These are phyloP conservation scores for Lyophyllum semitale DNA, from an alignment of 768 basidiomycete species.

Conservation along the genomic window DNA sequence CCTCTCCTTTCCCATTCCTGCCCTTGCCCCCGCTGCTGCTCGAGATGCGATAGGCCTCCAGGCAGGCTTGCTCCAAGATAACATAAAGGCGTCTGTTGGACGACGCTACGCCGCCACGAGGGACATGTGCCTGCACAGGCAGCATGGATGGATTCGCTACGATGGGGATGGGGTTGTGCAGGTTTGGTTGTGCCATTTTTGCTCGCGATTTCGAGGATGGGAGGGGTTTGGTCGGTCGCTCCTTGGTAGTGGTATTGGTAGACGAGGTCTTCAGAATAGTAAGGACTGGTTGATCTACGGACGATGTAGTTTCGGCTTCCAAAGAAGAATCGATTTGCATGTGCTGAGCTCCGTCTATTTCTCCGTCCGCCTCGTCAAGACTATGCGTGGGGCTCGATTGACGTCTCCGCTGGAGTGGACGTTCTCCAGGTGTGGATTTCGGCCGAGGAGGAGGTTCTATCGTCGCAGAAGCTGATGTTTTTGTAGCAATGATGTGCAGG, in stretches of 20 bases:
- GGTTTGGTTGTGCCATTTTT: conserved; percentile 43
- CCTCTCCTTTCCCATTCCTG: conserved; percentile 57
- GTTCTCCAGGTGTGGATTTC: conserved; percentile 73
- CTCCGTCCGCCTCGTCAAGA: conserved; percentile 33
- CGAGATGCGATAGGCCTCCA: conserved; percentile 91
- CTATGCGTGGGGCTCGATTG: conserved; percentile 43
- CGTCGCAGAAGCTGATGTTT: conserved; percentile 21
- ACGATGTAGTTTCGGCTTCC: conserved; percentile 9
- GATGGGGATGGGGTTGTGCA: conserved; percentile 47
- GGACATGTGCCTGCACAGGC: conserved; percentile 79
- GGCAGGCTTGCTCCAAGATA: conserved; percentile 89
- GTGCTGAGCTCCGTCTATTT: conserved; percentile 25
- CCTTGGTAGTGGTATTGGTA: conserved; percentile 21
- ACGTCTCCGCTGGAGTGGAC: conserved; percentile 49
- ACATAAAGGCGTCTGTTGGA: conserved; percentile 79
- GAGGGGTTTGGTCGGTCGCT: conserved; percentile 67
- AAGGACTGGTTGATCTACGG: conserved; percentile 12
- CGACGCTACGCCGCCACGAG: conserved; percentile 52
- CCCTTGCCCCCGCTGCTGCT: conserved; percentile 58
- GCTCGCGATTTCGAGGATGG: conserved; percentile 52
- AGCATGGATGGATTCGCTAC: conserved; percentile 77
- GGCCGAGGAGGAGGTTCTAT: conserved; percentile 64
- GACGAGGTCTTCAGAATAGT: conserved; percentile 26
- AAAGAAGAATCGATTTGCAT: conserved; percentile 32
- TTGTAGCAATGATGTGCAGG: conserved; percentile 22